phyloP scores from a whole-genome alignment of 768 basidiomycete genomes.

The Antrodiella citrinella region DNA sequence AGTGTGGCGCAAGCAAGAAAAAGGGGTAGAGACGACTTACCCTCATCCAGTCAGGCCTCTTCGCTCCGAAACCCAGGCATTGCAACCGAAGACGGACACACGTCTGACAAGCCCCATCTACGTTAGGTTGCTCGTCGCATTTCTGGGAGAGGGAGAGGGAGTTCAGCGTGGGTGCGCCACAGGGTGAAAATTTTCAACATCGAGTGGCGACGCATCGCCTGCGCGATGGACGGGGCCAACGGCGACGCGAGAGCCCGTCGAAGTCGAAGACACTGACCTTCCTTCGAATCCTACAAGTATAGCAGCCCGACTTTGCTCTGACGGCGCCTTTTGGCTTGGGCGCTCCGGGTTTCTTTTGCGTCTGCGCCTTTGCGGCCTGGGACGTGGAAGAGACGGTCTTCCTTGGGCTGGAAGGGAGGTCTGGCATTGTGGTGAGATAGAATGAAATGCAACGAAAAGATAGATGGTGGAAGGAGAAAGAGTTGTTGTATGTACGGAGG shows the following conservation, averaged over 20 bases:
- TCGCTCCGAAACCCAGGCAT: constrained; percentile 79
- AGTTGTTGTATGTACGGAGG: constrained; percentile 9
- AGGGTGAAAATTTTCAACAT: constrained; percentile 9
- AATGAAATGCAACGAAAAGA: constrained; percentile 11
- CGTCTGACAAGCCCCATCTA: constrained; percentile 59
- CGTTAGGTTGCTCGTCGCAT: constrained; percentile 70
- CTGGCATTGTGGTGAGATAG: constrained; percentile 21
- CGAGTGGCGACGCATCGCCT: not conserved
- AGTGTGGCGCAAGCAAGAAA: constrained; percentile 10
- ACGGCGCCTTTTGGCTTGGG: constrained; percentile 75
- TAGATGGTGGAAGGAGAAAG: constrained; percentile 10
- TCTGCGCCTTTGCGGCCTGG: constrained; percentile 26
- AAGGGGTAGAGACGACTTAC: constrained; percentile 33
- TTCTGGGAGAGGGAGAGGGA: constrained; percentile 40
- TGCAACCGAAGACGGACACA: constrained; percentile 76
- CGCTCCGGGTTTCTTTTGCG: constrained; percentile 39
- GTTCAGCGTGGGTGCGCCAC: constrained; percentile 9
- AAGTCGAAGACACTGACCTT: constrained; percentile 43
- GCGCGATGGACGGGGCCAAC: not conserved
- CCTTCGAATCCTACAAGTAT: constrained; percentile 79
- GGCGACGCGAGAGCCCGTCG: not conserved
- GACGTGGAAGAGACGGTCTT: constrained; percentile 25
- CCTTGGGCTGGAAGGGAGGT: constrained; percentile 25
- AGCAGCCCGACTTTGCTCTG: constrained; percentile 83
- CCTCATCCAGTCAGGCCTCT: constrained; percentile 80